These are phyloP conservation scores for Nemania sp. DNA, from an alignment of 2,329 filamentous ascomycete species.

Conservation along the genomic window DNA sequence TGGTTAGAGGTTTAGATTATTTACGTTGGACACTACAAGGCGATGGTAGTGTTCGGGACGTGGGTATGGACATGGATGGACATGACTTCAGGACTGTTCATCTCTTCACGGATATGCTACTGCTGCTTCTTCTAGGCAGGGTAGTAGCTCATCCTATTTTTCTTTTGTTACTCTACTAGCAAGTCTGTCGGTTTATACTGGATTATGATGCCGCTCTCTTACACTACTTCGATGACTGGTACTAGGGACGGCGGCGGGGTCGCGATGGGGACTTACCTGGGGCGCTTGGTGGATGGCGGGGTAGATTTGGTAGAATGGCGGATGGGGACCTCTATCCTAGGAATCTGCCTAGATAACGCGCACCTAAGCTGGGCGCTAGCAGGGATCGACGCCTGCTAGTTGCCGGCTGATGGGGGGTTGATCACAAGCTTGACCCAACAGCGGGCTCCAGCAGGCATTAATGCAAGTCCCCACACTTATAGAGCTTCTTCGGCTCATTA, in stretches of 20 bases:
- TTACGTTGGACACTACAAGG: constrained; percentile 1
- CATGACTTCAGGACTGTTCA: no score
- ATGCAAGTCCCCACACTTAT: not conserved
- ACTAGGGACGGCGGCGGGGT: no score
- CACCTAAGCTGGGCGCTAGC: not conserved
- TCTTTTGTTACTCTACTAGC: no score
- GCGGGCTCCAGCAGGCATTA: not conserved
- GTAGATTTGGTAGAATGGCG: not conserved
- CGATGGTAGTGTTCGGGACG: not conserved
- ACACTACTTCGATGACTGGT: no score
- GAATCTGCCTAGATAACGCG: not conserved
- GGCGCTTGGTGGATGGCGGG: constrained; percentile 19
- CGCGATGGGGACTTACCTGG: no score
- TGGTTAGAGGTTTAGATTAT: constrained; percentile 10
- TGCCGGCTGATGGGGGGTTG: not conserved
- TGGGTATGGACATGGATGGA: no score
- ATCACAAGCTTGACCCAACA: constrained; percentile 3
- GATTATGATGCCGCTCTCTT: not conserved
- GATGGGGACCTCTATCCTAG: no score
- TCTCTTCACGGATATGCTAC: not conserved
- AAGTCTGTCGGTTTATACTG: not conserved
- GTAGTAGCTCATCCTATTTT: no score
- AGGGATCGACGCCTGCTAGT: not conserved
- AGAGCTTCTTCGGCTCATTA: not conserved
- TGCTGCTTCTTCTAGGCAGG: no score